Percentiles rank a stretch among this genome's conserved stretches.
phyloP scores from a whole-genome alignment of 2,329 filamentous ascomycete genomes.

The Eutypa lata region DNA sequence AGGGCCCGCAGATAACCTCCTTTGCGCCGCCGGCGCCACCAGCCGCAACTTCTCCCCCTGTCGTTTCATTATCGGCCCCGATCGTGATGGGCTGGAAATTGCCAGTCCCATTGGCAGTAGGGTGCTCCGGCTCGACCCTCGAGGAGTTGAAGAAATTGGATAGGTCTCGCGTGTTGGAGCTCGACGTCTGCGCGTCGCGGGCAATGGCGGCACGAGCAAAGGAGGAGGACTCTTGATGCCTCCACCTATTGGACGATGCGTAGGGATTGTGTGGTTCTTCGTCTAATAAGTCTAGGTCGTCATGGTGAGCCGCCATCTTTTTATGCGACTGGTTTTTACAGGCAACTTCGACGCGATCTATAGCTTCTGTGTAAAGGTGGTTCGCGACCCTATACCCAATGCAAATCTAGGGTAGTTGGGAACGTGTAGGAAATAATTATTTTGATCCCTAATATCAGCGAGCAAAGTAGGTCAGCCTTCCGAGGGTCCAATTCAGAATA shows the following conservation, averaged over 20 bases:
- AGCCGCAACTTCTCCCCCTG: constrained; percentile 26
- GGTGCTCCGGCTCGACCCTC: constrained; percentile 43
- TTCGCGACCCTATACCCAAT: too few species aligned
- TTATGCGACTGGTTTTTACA: constrained; percentile 1
- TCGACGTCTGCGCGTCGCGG: constrained; percentile 37
- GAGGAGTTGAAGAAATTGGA: constrained; percentile 54
- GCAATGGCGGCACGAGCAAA: constrained; percentile 47
- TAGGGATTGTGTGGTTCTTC: constrained; percentile 47
- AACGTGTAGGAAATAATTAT: too few species aligned
- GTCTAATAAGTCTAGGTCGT: constrained; percentile 22
- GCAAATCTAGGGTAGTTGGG: too few species aligned
- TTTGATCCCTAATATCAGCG: too few species aligned
- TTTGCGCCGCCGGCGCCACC: constrained; percentile 38
- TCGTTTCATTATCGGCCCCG: constrained; percentile 33
- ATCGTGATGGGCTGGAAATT: constrained; percentile 49
- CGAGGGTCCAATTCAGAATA: too few species aligned
- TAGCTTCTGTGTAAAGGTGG: too few species aligned
- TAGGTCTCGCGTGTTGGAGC: constrained; percentile 47
- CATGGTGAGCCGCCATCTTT: constrained; percentile 19
- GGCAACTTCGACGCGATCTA: background rate
- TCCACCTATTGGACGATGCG: constrained; percentile 57
- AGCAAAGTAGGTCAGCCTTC: background rate
- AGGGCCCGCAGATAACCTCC: constrained; percentile 67
- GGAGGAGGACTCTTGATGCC: constrained; percentile 60
- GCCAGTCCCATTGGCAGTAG: constrained; percentile 26